phyloP scores from a whole-genome alignment of 768 basidiomycete species.

The Agaricus subrufescens region DNA sequence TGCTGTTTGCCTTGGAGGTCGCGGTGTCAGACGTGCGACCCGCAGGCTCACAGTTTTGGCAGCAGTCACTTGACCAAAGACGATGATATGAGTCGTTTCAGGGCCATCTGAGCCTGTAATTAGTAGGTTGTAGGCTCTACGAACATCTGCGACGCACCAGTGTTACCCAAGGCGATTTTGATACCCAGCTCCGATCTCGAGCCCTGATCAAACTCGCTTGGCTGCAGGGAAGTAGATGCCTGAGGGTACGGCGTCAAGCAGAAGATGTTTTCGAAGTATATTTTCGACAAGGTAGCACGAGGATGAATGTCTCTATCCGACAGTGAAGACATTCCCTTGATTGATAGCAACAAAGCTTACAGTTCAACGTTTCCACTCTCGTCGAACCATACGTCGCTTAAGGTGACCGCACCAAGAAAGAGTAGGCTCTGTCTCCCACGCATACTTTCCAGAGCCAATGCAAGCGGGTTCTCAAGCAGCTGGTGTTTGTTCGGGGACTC shows the following conservation, averaged over 20 bases:
- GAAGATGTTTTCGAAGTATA: conserved; percentile 70
- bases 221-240: conserved; percentile 19
- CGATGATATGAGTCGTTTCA: conserved; percentile 63
- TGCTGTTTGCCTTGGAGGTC: conserved; percentile 24
- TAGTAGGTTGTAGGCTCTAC: not conserved
- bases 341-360: conserved; percentile 16
- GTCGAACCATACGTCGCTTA: conserved; percentile 59
- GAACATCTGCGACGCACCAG: conserved; percentile 36
- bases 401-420: conserved; percentile 47
- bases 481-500: conserved; percentile 32
- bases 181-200: conserved; percentile 49
- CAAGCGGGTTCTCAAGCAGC: conserved; percentile 63
- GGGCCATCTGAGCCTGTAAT: conserved; percentile 46
- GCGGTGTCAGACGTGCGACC: conserved; percentile 55
- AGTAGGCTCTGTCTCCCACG: conserved; percentile 63
- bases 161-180: conserved; percentile 67
- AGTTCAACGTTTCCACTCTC: conserved; percentile 44
- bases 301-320: conserved; percentile 59
- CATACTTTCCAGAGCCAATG: conserved; percentile 76
- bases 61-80: conserved; percentile 30
- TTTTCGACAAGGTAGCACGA: conserved; percentile 49
- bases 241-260: conserved; percentile 41
- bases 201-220: conserved; percentile 10
- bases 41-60: conserved; percentile 35
- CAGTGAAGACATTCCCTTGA: not conserved